Evolutionary conservation across 768 basidiomycete genomes (phyloP), one percentile per base, ranked within the genome.

Genomic region (Postia placenta): DNA sequence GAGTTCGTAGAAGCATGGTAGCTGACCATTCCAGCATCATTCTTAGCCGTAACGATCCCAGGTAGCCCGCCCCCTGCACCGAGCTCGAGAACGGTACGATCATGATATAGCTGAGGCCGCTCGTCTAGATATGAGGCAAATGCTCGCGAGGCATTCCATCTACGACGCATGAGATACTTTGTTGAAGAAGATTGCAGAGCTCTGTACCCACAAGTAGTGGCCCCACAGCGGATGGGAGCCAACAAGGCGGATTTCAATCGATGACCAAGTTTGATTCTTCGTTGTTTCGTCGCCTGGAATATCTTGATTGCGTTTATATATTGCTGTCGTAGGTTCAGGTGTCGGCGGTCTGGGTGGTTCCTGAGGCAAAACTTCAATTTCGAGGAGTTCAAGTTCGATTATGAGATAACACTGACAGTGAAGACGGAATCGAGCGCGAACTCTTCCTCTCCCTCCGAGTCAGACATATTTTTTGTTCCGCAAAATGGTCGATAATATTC

Each of bases 31-130:
- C 64, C 59, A 0, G 92, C 92, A 0, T 84, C 86, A 50, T 81
- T 83, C 35, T 83, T 76, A 0, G 75, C 79, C 0, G 84, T 71
- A 2, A 94, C 78, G 5, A 99, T 72, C 3, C 87, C 81, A 0
- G 96, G 96, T 5, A 98, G 70, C 2, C 84, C 95, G 1, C 91
- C 94, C 0, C 93, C 96, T 0, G 96, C 96, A 0, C 96, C 96
- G 0, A 98, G 78, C 64, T 99, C 96, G 1, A 97, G 71, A 0
- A 97, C 81, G 22, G 58, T 64, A 6, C 66, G 70, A 5, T 67
- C 66, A 0, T 56, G 56, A 39, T 79, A 82, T 0, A 85, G 55
- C 1, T 72, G 63, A 0, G 60, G 58, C 47, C 83, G 72, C 11
- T 66, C 63, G 52, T 89, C 86, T 1, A 90, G 70, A 60, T 81